These are phyloP conservation scores for Pseudozyma sp. DNA, from an alignment of 1,284 basidiomycete species.

Conservation along the genomic window DNA sequence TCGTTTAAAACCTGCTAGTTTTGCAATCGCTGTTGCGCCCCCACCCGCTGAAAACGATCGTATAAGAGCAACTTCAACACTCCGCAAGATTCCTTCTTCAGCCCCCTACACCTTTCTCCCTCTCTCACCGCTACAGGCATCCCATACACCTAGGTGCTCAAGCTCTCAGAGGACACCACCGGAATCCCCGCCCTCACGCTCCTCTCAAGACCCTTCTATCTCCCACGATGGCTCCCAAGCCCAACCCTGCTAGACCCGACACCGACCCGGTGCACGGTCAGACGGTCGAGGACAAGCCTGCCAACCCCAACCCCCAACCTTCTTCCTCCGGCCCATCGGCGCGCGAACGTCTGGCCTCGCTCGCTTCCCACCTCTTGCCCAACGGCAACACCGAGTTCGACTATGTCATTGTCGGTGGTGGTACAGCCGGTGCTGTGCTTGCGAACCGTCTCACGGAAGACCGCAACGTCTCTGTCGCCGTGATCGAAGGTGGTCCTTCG, in stretches of 20 bases:
- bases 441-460: conserved; percentile 69
- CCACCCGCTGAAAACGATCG: background rate
- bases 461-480: conserved; percentile 63
- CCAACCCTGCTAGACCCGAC: conserved; percentile 50
- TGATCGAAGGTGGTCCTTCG: conserved; percentile 68
- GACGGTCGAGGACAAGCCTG: conserved; percentile 44
- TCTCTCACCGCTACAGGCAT: too few species aligned
- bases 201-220: background rate
- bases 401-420: conserved; percentile 68
- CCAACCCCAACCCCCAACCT: conserved; percentile 20
- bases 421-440: conserved; percentile 68
- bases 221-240: conserved; percentile 43
- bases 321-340: conserved; percentile 40
- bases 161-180: background rate
- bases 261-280: conserved; percentile 57
- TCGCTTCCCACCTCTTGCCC: conserved; percentile 63
- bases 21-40: background rate
- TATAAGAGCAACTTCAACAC: background rate
- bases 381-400: conserved; percentile 63
- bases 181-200: background rate
- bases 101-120: background rate
- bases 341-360: conserved; percentile 54
- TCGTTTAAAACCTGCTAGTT: background rate
- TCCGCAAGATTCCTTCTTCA: background rate
- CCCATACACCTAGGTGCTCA: too few species aligned